Percentiles rank a stretch among this genome's conserved stretches.
These are phyloP conservation scores for Lactarius indigo DNA, from an alignment of 768 basidiomycete species.

Conservation along the genomic window DNA sequence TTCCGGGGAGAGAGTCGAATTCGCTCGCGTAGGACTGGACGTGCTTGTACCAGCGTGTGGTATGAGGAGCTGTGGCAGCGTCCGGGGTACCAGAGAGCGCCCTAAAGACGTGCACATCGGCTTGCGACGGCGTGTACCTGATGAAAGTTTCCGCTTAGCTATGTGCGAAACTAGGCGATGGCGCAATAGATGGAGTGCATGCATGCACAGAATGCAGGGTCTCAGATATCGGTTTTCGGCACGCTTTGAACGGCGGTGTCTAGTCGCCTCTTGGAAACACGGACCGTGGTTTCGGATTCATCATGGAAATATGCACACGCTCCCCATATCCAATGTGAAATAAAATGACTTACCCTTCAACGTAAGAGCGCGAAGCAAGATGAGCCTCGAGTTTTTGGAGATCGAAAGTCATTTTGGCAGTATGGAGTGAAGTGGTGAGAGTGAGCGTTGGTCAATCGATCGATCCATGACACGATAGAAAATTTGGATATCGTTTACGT, in stretches of 20 bases:
- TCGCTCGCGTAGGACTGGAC: slow-evolving; percentile 84
- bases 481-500: not conserved
- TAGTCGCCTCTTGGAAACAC: slow-evolving; percentile 95
- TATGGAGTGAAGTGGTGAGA: not conserved
- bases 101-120: slow-evolving; percentile 91
- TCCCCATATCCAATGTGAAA: not conserved
- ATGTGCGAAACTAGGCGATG: not conserved
- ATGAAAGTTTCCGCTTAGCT: slow-evolving; percentile 18
- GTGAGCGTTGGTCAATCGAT: not conserved
- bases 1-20: slow-evolving; percentile 75
- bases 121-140: slow-evolving; percentile 90
- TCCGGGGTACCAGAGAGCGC: slow-evolving; percentile 65
- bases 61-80: slow-evolving; percentile 63
- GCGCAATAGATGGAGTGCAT: slow-evolving; percentile 15
- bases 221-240: slow-evolving; percentile 72
- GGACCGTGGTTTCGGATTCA: slow-evolving; percentile 85
- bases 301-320: slow-evolving; percentile 39
- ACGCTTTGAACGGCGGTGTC: slow-evolving; percentile 77
- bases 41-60: slow-evolving; percentile 91
- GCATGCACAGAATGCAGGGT: not conserved
- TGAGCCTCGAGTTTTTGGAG: slow-evolving; percentile 77
- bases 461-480: not conserved
- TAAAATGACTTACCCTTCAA: slow-evolving; percentile 73
- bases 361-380: slow-evolving; percentile 82
- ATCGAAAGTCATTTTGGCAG: slow-evolving; percentile 55